Percentiles rank a stretch among this genome's conserved stretches.
phyloP scores from a whole-genome alignment of 306 rosid genomes.

The Prunus padus region DNA sequence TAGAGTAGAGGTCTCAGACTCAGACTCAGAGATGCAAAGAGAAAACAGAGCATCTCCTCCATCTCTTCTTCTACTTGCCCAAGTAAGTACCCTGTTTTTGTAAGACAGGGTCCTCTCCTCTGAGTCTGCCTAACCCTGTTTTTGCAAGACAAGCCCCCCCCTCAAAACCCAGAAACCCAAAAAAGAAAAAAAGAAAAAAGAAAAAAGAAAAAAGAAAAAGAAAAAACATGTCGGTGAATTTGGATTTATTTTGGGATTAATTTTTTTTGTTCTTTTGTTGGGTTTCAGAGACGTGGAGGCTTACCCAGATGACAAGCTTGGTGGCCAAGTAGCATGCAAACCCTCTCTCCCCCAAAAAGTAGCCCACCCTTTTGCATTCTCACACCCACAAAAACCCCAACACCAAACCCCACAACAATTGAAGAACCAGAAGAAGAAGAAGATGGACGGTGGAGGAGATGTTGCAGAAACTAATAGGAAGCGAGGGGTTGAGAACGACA shows the following conservation, averaged over 20 bases:
- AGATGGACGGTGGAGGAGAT: conserved; percentile 10
- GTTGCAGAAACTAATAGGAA: conserved; percentile 28
- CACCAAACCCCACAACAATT: neutral
- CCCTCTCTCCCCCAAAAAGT: conserved; percentile 14
- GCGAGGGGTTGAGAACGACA: conserved; percentile 42
- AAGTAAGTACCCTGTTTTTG: neutral
- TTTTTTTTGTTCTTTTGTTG: neutral
- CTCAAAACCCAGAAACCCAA: neutral
- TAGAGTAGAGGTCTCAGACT: neutral
- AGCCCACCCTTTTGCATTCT: neutral
- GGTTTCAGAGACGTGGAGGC: conserved; percentile 60
- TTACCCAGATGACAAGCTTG: conserved; percentile 55
- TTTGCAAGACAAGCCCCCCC: conserved; percentile 12
- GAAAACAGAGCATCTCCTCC: conserved; percentile 4
- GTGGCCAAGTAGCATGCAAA: conserved; percentile 51
- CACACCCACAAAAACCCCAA: neutral
- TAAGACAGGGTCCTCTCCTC: conserved; percentile 15
- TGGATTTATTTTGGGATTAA: conserved; percentile 26
- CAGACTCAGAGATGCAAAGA: neutral
- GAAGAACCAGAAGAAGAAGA: neutral
- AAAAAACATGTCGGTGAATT: conserved; percentile 40
- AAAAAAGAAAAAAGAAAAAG: too few species aligned
- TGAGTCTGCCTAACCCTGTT: conserved; percentile 2
- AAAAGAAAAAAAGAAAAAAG: neutral
- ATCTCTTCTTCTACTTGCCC: neutral